Evolutionary conservation across 2,329 filamentous ascomycete species (phyloP), one percentile per base, ranked within the genome.

Genomic region (Ceratocystis huliohia): DNA sequence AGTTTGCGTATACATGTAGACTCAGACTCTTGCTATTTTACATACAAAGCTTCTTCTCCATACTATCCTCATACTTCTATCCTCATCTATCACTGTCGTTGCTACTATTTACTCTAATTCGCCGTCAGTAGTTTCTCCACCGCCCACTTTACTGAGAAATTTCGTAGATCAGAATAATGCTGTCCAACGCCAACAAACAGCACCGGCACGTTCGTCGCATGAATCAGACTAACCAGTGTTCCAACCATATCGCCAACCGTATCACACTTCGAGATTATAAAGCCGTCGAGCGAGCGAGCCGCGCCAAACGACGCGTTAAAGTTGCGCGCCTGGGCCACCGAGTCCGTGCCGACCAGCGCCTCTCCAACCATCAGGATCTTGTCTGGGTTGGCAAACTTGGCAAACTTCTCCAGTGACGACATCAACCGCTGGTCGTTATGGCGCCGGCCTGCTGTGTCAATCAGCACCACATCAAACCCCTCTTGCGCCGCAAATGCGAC

Each of bases 181-280:
- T 88, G 85, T 13, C 85, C 85, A 33, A 87, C 84, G 67, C 83
- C 94, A 70, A 99, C 82, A 74, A 99, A 99, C 10, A 97, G 82
- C 22, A 99, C 91, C 0, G 95, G 95, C 59, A 99, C 95, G 33
- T 93, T 91, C 2, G 95, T 99, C 2, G 94, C 93, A 77, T 97
- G 93, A 48, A 99, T 93, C 80, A 99, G 93, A 74, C 90, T 96
- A 69, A 99, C 94, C 69, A 99, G 80, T 2, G 93, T 96, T 71
- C 83, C 91, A 56, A 96, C 91, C 92, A 97, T 97, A 77, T 96
- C 93, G n/a, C 94, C 95, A 46, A 99, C 95, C 0, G 94, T 99
- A 78, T 99, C 94, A 75, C 94, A 97, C 77, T 99, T 99, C 68
- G 88, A 93, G 72, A 99, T 96, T 74, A 99, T 96, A 76, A 99